These are phyloP conservation scores for Penicillium brasilianum DNA, from an alignment of 2,329 filamentous ascomycete species.

Conservation along the genomic window DNA sequence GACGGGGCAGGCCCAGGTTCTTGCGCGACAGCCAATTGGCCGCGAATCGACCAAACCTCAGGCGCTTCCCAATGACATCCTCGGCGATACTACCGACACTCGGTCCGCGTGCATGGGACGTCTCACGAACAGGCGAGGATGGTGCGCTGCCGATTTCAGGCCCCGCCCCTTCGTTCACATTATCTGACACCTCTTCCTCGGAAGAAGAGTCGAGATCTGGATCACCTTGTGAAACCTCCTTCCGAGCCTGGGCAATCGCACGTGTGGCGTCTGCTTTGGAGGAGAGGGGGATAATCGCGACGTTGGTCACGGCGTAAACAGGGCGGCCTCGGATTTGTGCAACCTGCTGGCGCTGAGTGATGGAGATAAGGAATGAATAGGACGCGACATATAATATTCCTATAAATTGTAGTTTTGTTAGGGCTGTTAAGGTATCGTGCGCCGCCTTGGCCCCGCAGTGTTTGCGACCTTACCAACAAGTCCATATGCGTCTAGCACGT, in stretches of 20 bases:
- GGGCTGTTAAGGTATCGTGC: not conserved
- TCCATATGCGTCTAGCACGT: conserved; percentile 55
- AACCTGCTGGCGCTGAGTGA: conserved; percentile 84
- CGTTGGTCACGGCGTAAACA: conserved; percentile 85
- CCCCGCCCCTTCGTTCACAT: conserved; percentile 36
- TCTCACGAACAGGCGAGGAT: conserved; percentile 35
- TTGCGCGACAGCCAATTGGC: conserved; percentile 88
- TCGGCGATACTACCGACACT: conserved; percentile 70
- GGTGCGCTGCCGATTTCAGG: conserved; percentile 35
- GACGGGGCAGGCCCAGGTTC: conserved; percentile 76
- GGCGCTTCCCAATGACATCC: conserved; percentile 82
- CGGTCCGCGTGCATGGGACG: conserved; percentile 36
- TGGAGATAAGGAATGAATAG: conserved; percentile 82
- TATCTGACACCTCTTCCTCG: conserved; percentile 35
- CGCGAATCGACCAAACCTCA: conserved; percentile 86
- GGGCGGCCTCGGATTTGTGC: conserved; percentile 82
- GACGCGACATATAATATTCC: conserved; percentile 83
- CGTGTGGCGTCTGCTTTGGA: conserved; percentile 74
- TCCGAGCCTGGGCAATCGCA: conserved; percentile 69
- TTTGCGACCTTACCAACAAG: conserved; percentile 59
- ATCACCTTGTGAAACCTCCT: conserved; percentile 48
- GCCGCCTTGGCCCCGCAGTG: not conserved
- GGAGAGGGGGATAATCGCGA: conserved; percentile 85
- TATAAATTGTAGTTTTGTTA: conserved; percentile 44
- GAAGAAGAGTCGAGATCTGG: conserved; percentile 39